A percentile compares a stretch with the other conserved stretches of the same genome.
Conservation (phyloP, 2,329 filamentous ascomycete genomes). For the Neurospora crassa region DNA sequence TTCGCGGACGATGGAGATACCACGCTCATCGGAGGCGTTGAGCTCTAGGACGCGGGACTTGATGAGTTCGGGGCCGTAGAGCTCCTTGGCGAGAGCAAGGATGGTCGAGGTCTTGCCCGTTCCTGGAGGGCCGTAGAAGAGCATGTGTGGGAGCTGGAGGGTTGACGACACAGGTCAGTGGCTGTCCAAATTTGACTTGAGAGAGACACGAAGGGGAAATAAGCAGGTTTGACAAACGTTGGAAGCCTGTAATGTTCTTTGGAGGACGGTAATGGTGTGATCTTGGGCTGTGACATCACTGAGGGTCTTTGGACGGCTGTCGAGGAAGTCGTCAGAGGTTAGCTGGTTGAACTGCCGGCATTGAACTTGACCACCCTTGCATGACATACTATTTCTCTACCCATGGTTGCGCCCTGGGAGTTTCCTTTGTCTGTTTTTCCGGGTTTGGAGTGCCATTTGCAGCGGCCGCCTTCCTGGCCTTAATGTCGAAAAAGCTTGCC, state of each 20-base stretch:
- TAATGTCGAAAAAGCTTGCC: slow-evolving; percentile 92
- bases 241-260: slow-evolving; percentile 85
- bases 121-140: slow-evolving; percentile 96
- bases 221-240: slow-evolving; percentile 48
- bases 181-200: not conserved
- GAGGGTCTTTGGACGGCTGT: slow-evolving; percentile 83
- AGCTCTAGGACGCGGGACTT: slow-evolving; percentile 94
- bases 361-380: slow-evolving; percentile 13
- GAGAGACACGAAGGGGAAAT: not conserved
- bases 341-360: slow-evolving; percentile 13
- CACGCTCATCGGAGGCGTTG: slow-evolving; percentile 97
- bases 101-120: slow-evolving; percentile 98
- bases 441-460: slow-evolving; percentile 59
- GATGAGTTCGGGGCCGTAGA: slow-evolving; percentile 91
- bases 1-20: slow-evolving; percentile 91
- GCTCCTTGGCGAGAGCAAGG: slow-evolving; percentile 90
- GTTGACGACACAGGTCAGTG: slow-evolving; percentile 2
- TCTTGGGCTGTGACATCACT: slow-evolving; percentile 96
- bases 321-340: slow-evolving; percentile 11
- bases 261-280: slow-evolving; percentile 87
- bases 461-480: slow-evolving; percentile 74
- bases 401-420: slow-evolving; percentile 74
- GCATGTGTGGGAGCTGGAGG: slow-evolving; percentile 81
- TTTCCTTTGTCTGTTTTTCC: slow-evolving; percentile 52
- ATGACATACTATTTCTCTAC: slow-evolving; percentile 94